Percentiles rank a stretch among this genome's conserved stretches.
phyloP scores from a whole-genome alignment of 306 rosid genomes.

The Rubus idaeus region DNA sequence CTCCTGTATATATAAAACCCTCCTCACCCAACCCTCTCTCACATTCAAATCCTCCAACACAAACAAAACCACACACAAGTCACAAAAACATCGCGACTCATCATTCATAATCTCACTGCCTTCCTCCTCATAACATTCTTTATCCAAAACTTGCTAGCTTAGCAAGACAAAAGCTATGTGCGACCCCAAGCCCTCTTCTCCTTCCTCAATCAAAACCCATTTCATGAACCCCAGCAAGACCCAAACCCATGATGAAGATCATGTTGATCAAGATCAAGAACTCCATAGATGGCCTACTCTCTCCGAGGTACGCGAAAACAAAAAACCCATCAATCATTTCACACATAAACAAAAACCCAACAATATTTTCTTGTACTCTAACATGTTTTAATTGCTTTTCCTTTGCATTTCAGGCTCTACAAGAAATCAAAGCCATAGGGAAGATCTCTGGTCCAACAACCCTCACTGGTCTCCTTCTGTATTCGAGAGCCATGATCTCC shows the following conservation, averaged over 20 bases:
- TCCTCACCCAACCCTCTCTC: slow-evolving; percentile 29
- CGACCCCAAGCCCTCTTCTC: slow-evolving; percentile 62
- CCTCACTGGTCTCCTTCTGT: slow-evolving; percentile 65
- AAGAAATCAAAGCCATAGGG: slow-evolving; percentile 78
- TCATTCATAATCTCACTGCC: neutral
- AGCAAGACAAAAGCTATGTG: slow-evolving; percentile 40
- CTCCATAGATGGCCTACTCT: slow-evolving; percentile 81
- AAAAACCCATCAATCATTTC: neutral
- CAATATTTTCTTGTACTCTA: neutral
- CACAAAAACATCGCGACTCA: slow-evolving; percentile 16
- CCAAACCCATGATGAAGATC: slow-evolving; percentile 22
- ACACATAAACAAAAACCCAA: neutral
- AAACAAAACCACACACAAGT: slow-evolving; percentile 23
- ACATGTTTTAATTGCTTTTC: neutral
- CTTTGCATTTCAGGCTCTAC: slow-evolving; percentile 47
- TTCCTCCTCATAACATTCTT: neutral
- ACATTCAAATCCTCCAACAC: slow-evolving; percentile 33
- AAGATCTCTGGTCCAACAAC: slow-evolving; percentile 86
- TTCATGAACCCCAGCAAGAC: slow-evolving; percentile 46
- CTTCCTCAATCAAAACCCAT: slow-evolving; percentile 54
- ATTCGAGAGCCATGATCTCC: slow-evolving; percentile 93
- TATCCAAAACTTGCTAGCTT: slow-evolving; percentile 17
- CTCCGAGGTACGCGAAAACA: slow-evolving; percentile 56
- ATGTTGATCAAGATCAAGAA: slow-evolving; percentile 29
- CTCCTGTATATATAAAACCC: slow-evolving; percentile 54